Evolutionary conservation across 305 asterid genomes (phyloP), one percentile per base, ranked within the genome.

Genomic region (Galium porrigens): DNA sequence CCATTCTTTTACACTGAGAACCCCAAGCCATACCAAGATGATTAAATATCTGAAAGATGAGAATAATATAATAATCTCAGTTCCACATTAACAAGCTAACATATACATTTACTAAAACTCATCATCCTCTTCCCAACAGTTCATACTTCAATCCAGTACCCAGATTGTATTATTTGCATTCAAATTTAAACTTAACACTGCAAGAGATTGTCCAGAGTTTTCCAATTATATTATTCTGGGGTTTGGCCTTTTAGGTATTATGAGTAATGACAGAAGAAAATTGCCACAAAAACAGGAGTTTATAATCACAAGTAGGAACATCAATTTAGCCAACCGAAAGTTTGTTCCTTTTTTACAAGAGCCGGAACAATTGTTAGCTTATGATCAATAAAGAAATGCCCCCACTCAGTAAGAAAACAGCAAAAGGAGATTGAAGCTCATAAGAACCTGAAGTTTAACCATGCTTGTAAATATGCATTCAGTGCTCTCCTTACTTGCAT

Each of bases 11-110:
- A 73, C 61, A 66, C 71, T 80, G 73, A 52, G 83, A 80, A 80
- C 78, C 85, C 96, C 98, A 91, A 29, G 98, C 89, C 89, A 84
- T 81, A 65, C 95, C 95, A 10, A 91, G 95, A 80, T 91, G 98
- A 81, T 82, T 77, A 76, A 91, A 81, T 68, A 88, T 88, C 98
- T 91, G 73, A 68, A 82, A 53, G 71, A n/a, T 10, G 30, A 46
- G 54, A 25, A 42, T 2, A 1, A 46, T 0, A 60, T 59, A 5
- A 36, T 2, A 30, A 36, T 12, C 15, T 32, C 14, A 18, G 44
- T 34, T 59, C 34, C 48, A 22, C 14, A 48, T 10, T 7, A 20
- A 9, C 33, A 68, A 22, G 39, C 37, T 15, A 9, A 11, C 1
- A 20, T 17, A 30, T 44, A 17, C 25, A 22, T 36, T 30, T 51